Evolutionary conservation across 768 basidiomycete genomes (phyloP).

Genomic region (Russula sp.): DNA sequence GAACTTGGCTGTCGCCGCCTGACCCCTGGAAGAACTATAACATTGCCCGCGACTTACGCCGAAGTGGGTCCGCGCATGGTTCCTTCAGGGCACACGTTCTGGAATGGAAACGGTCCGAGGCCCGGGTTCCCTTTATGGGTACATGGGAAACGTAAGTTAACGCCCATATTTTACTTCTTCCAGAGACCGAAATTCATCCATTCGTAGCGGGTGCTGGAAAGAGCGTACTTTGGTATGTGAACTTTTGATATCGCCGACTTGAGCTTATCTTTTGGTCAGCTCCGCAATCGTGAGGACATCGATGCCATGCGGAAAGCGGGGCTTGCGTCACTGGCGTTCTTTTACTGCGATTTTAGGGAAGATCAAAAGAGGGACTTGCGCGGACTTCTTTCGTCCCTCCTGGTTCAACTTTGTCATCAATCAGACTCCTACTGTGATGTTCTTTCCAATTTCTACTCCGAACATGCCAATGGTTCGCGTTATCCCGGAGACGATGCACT

Average conservation of each 20-base stretch:
- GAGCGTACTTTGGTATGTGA: neutral
- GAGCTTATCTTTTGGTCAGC: neutral
- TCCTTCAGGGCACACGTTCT: neutral
- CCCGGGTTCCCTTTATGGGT: neutral
- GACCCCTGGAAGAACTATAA: neutral
- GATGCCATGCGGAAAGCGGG: neutral
- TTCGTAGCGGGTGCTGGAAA: neutral
- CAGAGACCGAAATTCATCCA: neutral
- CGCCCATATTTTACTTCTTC: neutral
- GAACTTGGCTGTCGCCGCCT: neutral
- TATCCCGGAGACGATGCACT: neutral
- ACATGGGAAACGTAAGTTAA: neutral
- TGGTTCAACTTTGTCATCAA: neutral
- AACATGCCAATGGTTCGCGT: neutral
- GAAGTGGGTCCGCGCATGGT: neutral
- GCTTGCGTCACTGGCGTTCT: neutral
- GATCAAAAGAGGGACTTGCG: neutral
- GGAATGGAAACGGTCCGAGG: neutral
- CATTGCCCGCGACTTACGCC: neutral
- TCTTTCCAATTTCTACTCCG: neutral
- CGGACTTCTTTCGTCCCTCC: neutral
- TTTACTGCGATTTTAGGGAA: neutral
- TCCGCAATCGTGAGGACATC: neutral
- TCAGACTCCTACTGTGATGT: neutral
- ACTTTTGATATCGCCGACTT: neutral